Evolutionary conservation across 495 filamentous ascomycete species (phyloP), one percentile per base, ranked within the genome.

Genomic region (Xylaria telfairii): DNA sequence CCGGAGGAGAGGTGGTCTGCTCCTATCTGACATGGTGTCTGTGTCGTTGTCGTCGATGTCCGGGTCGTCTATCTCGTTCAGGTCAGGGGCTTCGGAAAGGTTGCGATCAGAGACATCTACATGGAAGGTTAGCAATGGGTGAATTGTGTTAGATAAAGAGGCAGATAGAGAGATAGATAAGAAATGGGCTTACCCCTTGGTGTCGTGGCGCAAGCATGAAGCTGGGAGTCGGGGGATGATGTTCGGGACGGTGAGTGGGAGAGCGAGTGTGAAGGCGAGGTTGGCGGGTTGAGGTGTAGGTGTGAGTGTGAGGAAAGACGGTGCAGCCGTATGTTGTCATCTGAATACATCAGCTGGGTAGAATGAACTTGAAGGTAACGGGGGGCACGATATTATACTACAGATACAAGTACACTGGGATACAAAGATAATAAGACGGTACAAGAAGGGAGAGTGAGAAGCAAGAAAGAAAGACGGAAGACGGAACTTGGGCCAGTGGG

Each of bases 1-100:
- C 63, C 83, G 83, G 70, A 87, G 81, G 69, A 86, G 75, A 56
- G 83, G 75, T 32, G 87, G 82, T 46, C 74, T 71, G 32, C 47
- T 65, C 42, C 41, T 46, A 17, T 73, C 72, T 10, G 74, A 46
- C 76, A 76, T 78, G 28, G 63, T 67, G 66, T 83, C 79, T 60
- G 75, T 79, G 57, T 75, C 70, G 72, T 67, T 67, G 39, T 65
- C 69, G 39, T 75, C 67, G 39, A 71, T 51, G 34, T 73, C 74
- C n/a, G 68, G 70, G 39, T 78, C 54, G 34, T 71, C 56, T 56
- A 71, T 53, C 17, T 51, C 19, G 19, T 53, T 44, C 26, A 65
- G 46, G 28, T 39, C 39, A 30, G 59, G 46, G 30, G 46, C 32
- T 2, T 5, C 64, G 64, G 30, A 47, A 54, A 30, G 10, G 47